phyloP scores from a whole-genome alignment of 441 rosid genomes.

The Adansonia rubrostipa region DNA sequence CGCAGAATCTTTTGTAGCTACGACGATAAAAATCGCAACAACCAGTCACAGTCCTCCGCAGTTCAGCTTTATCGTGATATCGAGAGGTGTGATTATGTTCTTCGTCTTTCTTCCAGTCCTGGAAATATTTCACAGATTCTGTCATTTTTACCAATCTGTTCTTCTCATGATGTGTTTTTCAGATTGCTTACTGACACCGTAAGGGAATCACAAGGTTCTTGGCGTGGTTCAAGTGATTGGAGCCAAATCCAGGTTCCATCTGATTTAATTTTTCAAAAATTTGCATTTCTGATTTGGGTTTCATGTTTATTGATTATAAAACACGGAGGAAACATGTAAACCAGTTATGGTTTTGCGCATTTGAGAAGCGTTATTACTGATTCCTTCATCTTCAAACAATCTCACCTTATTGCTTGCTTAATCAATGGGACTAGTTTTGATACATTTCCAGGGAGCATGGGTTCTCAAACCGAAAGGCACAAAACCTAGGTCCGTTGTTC shows the following conservation, averaged over 20 bases:
- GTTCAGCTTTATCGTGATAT: conserved; percentile 63
- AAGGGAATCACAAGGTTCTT: conserved; percentile 65
- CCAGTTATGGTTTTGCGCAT: not conserved
- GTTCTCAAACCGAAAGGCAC: conserved; percentile 71
- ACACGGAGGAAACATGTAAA: not conserved
- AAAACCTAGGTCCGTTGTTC: conserved; percentile 73
- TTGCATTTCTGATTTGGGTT: not conserved
- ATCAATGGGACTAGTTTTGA: conserved; percentile 5
- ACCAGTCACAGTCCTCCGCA: too few relatives aligned
- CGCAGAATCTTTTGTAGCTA: too few relatives aligned
- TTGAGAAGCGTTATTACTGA: not conserved
- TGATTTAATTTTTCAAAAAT: not conserved
- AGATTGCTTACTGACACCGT: conserved; percentile 86
- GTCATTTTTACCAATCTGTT: not conserved
- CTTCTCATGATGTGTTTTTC: conserved; percentile 24
- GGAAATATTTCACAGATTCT: not conserved
- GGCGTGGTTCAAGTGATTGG: conserved; percentile 69
- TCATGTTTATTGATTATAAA: not conserved
- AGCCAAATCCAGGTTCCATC: conserved; percentile 65
- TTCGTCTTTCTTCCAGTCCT: not conserved
- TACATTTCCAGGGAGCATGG: conserved; percentile 76
- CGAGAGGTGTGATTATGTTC: conserved; percentile 56
- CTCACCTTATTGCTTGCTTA: not conserved
- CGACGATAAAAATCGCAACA: too few relatives aligned
- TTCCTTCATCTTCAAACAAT: not conserved